phyloP scores from a whole-genome alignment of 495 filamentous ascomycete species.

The Penicilliopsis zonata region DNA sequence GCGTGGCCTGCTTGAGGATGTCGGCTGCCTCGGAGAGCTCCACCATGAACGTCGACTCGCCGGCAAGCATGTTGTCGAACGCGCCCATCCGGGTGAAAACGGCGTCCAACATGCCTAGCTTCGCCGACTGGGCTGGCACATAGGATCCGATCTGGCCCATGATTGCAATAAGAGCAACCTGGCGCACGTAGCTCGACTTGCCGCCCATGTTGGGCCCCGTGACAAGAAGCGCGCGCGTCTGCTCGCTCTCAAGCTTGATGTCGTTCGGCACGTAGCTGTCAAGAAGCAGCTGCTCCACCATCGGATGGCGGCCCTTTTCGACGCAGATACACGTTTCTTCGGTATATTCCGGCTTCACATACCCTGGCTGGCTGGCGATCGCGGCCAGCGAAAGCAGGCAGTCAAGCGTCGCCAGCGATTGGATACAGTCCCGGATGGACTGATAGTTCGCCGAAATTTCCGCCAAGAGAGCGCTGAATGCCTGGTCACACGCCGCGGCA shows the following conservation, averaged over 20 bases:
- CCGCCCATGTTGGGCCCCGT: slow-evolving; percentile 99
- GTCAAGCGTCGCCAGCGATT: slow-evolving; percentile 78
- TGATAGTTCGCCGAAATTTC: slow-evolving; percentile 77
- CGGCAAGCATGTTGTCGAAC: slow-evolving; percentile 89
- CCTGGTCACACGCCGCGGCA: slow-evolving; percentile 83
- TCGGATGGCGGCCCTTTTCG: slow-evolving; percentile 75
- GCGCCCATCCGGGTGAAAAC: slow-evolving; percentile 97
- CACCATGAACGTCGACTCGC: slow-evolving; percentile 96
- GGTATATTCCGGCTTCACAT: slow-evolving; percentile 74
- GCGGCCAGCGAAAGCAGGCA: slow-evolving; percentile 78
- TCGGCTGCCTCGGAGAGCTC: slow-evolving; percentile 85
- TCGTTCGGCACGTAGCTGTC: slow-evolving; percentile 88
- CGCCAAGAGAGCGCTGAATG: slow-evolving; percentile 56
- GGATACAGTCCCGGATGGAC: slow-evolving; percentile 73
- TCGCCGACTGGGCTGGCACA: slow-evolving; percentile 67
- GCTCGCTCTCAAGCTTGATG: slow-evolving; percentile 50
- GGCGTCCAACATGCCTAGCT: slow-evolving; percentile 73
- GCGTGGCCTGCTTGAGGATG: slow-evolving; percentile 79
- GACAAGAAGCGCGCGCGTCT: slow-evolving; percentile 68
- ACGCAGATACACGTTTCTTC: slow-evolving; percentile 60
- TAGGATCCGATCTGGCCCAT: slow-evolving; percentile 94
- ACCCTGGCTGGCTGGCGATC: slow-evolving; percentile 77
- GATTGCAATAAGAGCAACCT: slow-evolving; percentile 81
- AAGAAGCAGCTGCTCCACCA: slow-evolving; percentile 85
- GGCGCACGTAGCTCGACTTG: slow-evolving; percentile 89